A percentile compares a stretch with the other conserved stretches of the same genome.
Evolutionary conservation across 805 yeast genomes (phyloP).

Genomic region (Candida manassasensis): DNA sequence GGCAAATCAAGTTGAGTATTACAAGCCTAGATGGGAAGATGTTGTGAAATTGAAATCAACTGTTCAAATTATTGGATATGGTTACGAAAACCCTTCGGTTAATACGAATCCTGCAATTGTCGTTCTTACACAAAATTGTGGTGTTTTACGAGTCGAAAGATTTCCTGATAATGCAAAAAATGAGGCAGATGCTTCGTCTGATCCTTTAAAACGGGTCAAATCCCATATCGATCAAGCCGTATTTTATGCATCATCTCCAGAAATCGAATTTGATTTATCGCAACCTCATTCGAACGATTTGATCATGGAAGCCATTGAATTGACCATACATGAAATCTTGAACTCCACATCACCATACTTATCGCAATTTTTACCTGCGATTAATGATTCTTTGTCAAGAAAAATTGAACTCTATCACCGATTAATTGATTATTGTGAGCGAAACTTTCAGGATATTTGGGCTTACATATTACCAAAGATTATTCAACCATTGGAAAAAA

Average conservation of each 20-base stretch:
- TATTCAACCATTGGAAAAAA: constrained; percentile 28
- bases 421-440: constrained; percentile 41
- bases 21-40: constrained; percentile 76
- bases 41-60: constrained; percentile 52
- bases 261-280: constrained; percentile 38
- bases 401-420: constrained; percentile 43
- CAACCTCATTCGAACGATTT: constrained; percentile 22
- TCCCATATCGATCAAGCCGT: constrained; percentile 84
- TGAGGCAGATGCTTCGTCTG: constrained; percentile 12
- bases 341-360: constrained; percentile 52
- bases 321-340: constrained; percentile 53
- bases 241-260: constrained; percentile 49
- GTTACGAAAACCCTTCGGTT: constrained; percentile 40
- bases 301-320: constrained; percentile 35
- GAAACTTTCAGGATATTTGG: constrained; percentile 41
- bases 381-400: constrained; percentile 46
- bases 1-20: constrained; percentile 18
- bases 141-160: constrained; percentile 58
- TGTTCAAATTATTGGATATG: constrained; percentile 54
- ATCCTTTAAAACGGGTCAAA: constrained; percentile 43
- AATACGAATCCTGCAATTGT: constrained; percentile 41
- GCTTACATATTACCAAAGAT: constrained; percentile 33
- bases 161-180: constrained; percentile 17
- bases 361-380: constrained; percentile 48
- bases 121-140: constrained; percentile 49